Conservation (phyloP, 2,329 filamentous ascomycete genomes). For the Rhinocladiella similis region DNA sequence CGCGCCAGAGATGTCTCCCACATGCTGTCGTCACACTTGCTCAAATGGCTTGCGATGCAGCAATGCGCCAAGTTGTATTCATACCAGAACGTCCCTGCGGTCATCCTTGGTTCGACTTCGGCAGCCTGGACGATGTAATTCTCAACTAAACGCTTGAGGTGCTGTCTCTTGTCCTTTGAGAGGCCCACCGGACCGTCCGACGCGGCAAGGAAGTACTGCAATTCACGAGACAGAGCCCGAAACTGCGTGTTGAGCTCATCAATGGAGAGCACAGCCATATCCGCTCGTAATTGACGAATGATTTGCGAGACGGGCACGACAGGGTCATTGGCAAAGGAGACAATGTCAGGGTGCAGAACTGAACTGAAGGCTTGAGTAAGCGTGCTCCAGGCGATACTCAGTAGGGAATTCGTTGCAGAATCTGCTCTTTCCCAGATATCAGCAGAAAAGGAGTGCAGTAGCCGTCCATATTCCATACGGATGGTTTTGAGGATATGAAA, state of each 20-base stretch:
- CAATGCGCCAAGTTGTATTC: not conserved
- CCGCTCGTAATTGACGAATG: not conserved
- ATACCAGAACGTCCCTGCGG: constrained; percentile 7
- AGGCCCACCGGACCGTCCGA: not conserved
- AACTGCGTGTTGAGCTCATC: constrained; percentile 1
- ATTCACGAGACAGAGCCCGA: not conserved
- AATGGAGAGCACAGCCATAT: not conserved
- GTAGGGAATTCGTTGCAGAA: not conserved
- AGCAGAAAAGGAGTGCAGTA: constrained; percentile 1
- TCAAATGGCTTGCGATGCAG: not conserved
- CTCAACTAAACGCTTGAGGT: constrained; percentile 3
- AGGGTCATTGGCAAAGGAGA: constrained; percentile 4
- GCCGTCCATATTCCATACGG: not conserved
- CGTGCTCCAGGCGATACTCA: constrained; percentile 10
- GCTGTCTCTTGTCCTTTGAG: not conserved
- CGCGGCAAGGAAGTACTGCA: not conserved
- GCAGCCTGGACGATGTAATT: constrained; percentile 8
- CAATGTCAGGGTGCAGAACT: constrained; percentile 3
- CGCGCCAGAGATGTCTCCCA: not conserved
- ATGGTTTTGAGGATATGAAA: not conserved
- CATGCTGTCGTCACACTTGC: not conserved
- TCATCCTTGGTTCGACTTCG: constrained; percentile 5
- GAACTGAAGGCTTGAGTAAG: constrained; percentile 9
- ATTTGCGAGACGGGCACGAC: constrained; percentile 1
- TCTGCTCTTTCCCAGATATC: not conserved